These are phyloP conservation scores for Gossypium davidsonii DNA, from an alignment of 441 rosid species.

Conservation along the genomic window DNA sequence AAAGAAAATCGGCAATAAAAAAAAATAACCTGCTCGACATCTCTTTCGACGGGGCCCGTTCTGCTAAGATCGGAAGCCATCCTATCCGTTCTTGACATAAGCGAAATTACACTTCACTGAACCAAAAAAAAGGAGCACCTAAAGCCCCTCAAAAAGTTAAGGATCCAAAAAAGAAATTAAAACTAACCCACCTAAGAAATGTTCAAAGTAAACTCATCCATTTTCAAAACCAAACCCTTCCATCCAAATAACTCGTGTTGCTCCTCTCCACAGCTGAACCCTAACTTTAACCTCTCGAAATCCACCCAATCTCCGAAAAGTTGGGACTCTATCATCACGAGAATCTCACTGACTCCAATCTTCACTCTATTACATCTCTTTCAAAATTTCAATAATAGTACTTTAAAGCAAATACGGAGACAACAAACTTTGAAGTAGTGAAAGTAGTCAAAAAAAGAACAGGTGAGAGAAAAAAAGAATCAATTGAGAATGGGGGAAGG, in stretches of 20 bases:
- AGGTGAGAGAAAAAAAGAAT: neutral
- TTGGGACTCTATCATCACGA: slow-evolving; percentile 29
- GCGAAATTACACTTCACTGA: neutral
- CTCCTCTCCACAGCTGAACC: slow-evolving; percentile 23
- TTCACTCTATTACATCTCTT: slow-evolving; percentile 8
- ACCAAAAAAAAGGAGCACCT: neutral
- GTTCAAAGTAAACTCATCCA: slow-evolving; percentile 24
- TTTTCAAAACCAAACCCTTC: slow-evolving; percentile 30
- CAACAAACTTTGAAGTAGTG: neutral
- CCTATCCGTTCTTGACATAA: slow-evolving; percentile 56
- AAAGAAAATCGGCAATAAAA: slow-evolving; percentile 6
- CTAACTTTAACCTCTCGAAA: slow-evolving; percentile 31
- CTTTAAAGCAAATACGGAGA: neutral
- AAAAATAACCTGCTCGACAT: slow-evolving; percentile 73
- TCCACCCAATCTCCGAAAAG: slow-evolving; percentile 12
- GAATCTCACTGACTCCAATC: slow-evolving; percentile 15
- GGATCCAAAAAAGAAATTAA: neutral
- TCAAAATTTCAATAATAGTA: slow-evolving; percentile 10
- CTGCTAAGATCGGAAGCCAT: slow-evolving; percentile 86
- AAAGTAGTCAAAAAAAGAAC: neutral
- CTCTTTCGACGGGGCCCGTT: slow-evolving; percentile 75
- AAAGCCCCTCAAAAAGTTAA: slow-evolving; percentile 5
- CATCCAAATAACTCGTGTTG: slow-evolving; percentile 18
- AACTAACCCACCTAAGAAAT: neutral
- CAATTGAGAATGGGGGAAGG: slow-evolving; percentile 5